Evolutionary conservation across 2,329 filamentous ascomycete genomes (phyloP), one percentile per base, ranked within the genome.

Genomic region (Cercospora berteroae): DNA sequence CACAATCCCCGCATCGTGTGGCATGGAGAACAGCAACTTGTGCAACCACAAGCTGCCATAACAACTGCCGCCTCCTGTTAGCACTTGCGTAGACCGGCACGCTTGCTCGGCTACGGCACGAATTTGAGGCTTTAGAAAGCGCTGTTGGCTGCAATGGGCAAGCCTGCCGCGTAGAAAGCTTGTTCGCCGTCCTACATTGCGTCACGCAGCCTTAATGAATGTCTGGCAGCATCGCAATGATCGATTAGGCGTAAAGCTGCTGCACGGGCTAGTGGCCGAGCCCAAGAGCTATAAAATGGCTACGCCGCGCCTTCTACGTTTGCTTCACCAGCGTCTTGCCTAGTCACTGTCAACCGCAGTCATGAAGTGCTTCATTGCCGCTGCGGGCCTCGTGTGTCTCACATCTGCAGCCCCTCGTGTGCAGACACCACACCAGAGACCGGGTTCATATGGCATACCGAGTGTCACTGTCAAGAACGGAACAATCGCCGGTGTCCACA

Each of bases 391-490:
- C 16, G 29, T 65, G 31, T 63, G 70, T 20, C 36, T 68, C 25
- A 64, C 63, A n/a, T 61, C 64, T 36, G 67, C 68, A 13, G 29
- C 55, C 1, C 66, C 67, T 29, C 48, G 42, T 36, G 39, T 23
- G 1, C 56, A 63, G 29, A 52, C 55, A 23, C 4, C 66, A n/a
- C 36, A 62, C 48, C 64, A 16, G 55, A 58, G 58, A 16, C 50
- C 48, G 31, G 7, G 29, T 8, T 48, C 61, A 2, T 20, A 56
- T 57, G 63, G 31, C 23, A 12, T 69, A 31, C 80, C 80, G 4
- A 78, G 73, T 0, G 81, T 74, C 10, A 72, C 69, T 1, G 70
- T 81, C 56, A 80, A 80, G 72, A 83, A 83, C 69, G 82, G 82
- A n/a, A 80, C 81, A 0, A 76, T 80, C 50, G 67, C 73, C 33